These are phyloP conservation scores for Mallotus japonicus DNA, from an alignment of 441 rosid species.

Conservation along the genomic window DNA sequence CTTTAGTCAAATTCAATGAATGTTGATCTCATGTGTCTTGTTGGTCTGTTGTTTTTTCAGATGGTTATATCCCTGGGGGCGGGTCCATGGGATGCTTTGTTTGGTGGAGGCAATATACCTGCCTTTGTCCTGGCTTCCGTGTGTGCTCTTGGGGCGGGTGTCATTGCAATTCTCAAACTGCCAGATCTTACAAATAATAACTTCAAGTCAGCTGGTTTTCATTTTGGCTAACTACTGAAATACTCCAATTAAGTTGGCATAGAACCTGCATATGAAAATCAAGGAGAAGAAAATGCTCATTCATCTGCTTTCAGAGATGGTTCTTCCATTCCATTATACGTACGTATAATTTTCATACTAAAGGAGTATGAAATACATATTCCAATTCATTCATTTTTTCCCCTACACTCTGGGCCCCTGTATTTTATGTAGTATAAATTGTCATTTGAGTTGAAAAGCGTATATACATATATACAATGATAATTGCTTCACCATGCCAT, in stretches of 20 bases:
- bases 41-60: constrained; percentile 33
- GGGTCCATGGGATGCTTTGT: constrained; percentile 95
- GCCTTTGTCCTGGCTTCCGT: constrained; percentile 82
- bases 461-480: constrained; percentile 17
- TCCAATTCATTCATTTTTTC: constrained; percentile 46
- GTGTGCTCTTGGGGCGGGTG: constrained; percentile 71
- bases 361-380: constrained; percentile 15
- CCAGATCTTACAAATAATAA: constrained; percentile 64
- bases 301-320: constrained; percentile 19
- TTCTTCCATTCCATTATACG: constrained; percentile 10
- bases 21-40: constrained; percentile 21
- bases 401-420: constrained; percentile 31
- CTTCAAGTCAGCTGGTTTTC: constrained; percentile 73
- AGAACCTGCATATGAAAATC: constrained; percentile 12
- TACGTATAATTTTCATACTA: constrained; percentile 22
- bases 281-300: constrained; percentile 7
- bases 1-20: neutral
- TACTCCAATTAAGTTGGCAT: constrained; percentile 15
- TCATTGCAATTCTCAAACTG: constrained; percentile 58
- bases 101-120: constrained; percentile 96
- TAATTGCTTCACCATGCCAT: neutral
- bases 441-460: constrained; percentile 17
- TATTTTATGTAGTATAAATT: constrained; percentile 34
- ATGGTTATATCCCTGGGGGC: constrained; percentile 85
- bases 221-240: constrained; percentile 52